Base-by-base conservation (phyloP, 176 grass and related monocot genomes). In the Secale cereale region DNA sequence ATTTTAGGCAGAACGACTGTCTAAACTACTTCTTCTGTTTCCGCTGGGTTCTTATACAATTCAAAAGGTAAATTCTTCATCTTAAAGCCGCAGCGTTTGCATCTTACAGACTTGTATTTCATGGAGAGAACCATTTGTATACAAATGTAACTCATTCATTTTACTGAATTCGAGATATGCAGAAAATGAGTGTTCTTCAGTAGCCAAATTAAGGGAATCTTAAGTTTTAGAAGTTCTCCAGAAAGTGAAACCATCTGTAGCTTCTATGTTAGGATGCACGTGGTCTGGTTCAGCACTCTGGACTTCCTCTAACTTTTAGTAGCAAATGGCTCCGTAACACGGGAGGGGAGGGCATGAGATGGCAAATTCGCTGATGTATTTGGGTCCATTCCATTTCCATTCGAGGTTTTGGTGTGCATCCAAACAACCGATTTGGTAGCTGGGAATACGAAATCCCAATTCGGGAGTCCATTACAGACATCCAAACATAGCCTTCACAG, bases 11-110 rank as follows among this genome's bases (percentile, higher is more conserved):
- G 76, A 87, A 91, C 2, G 97, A 99, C 77, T 96, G 97, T 80
- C 76, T 99, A 73, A 99, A 99, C 65, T 99, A 99, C 66, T 99
- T 96, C 90, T 96, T 99, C 88, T 99, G 97, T 81, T 99, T 99
- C 75, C 91, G 97, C 32, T 99, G 97, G 97, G 92, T 99, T 86
- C 97, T 99, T 83, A 99, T 99, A 96, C 97, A 99, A 76, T 99
- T 99, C 84, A 99, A 99, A 86, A 92, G 97, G 97, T 94, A 94
- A 65, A 35, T 78, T 60, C 3, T 16, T 59, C 59, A 1, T 3
- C 27, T 63, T 68, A 8, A 67, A 80, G 37, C 31, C 79, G 3
- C 20, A 83, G 2, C 9, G n/a, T 61, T 87, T 87, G 19, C 74
- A 59, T 78, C 35, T 71, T 61, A 22, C 4, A 4, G 27, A 46